These are phyloP conservation scores for Dothistroma septosporum DNA, from an alignment of 2,329 filamentous ascomycete genomes.

Conservation along the genomic window DNA sequence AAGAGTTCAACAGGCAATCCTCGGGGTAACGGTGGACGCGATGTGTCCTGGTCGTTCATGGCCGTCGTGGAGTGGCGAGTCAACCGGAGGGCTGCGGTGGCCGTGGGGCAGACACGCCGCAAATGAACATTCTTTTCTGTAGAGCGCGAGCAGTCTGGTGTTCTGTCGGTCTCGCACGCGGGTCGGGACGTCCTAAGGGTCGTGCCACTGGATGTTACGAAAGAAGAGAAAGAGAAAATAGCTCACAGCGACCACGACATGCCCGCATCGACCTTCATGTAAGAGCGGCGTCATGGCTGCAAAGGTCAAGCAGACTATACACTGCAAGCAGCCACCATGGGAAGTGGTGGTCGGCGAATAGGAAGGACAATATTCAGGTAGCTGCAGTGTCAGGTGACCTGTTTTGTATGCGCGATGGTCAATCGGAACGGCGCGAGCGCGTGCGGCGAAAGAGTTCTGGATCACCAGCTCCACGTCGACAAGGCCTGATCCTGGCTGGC, in stretches of 20 bases:
- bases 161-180: not conserved
- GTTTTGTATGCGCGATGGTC: constrained; percentile 2
- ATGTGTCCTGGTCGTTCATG: not conserved
- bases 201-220: not conserved
- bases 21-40: constrained; percentile 1
- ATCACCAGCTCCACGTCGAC: not conserved
- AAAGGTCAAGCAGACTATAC: constrained; percentile 5
- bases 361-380: not conserved
- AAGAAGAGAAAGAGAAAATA: not conserved
- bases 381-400: constrained; percentile 7
- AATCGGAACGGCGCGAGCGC: constrained; percentile 6
- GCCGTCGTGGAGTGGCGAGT: not conserved
- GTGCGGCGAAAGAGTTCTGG: constrained; percentile 1
- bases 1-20: constrained; percentile 8
- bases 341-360: constrained; percentile 5
- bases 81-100: not conserved
- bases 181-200: not conserved
- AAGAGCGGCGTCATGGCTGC: constrained; percentile 10
- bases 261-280: not conserved
- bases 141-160: not conserved
- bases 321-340: constrained; percentile 5
- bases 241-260: not conserved
- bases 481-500: constrained; percentile 2
- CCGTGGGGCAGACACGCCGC: not conserved
- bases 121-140: not conserved